Percentiles rank a stretch among this genome's conserved stretches.
phyloP scores from a whole-genome alignment of 192 early-diverging fungal species.

The Coemansia sp. region DNA sequence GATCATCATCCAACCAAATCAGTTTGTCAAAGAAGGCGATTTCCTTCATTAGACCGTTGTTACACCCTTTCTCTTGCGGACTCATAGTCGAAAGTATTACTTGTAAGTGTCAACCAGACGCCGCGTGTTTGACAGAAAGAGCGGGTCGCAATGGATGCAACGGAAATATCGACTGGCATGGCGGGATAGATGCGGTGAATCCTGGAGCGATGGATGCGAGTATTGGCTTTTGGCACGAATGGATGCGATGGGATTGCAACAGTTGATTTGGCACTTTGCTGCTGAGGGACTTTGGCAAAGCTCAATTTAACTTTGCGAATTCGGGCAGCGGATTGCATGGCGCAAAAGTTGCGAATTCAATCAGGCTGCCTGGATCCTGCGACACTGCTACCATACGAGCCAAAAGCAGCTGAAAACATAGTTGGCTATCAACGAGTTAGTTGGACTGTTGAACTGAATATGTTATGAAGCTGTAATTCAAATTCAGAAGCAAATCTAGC shows the following conservation, averaged over 20 bases:
- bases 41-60: neutral
- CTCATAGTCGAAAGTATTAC: neutral
- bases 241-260: slow-evolving; percentile 8
- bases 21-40: neutral
- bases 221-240: slow-evolving; percentile 4
- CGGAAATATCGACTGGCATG: neutral
- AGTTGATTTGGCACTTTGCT: neutral
- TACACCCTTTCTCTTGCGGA: slow-evolving; percentile 8
- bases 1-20: neutral
- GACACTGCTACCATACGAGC: too few species aligned
- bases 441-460: too few species aligned
- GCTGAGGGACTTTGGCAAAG: neutral
- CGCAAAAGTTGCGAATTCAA: neutral
- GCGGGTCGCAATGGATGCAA: neutral
- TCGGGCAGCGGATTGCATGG: neutral
- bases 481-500: too few species aligned
- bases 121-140: neutral
- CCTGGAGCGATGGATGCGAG: slow-evolving; percentile 14
- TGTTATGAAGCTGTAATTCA: too few species aligned
- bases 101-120: slow-evolving; percentile 4
- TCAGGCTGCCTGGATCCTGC: neutral
- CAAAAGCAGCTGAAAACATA: too few species aligned
- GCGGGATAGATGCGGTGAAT: neutral
- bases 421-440: too few species aligned
- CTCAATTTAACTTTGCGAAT: neutral